phyloP scores from a whole-genome alignment of 768 basidiomycete genomes.

The Suillus americanus region DNA sequence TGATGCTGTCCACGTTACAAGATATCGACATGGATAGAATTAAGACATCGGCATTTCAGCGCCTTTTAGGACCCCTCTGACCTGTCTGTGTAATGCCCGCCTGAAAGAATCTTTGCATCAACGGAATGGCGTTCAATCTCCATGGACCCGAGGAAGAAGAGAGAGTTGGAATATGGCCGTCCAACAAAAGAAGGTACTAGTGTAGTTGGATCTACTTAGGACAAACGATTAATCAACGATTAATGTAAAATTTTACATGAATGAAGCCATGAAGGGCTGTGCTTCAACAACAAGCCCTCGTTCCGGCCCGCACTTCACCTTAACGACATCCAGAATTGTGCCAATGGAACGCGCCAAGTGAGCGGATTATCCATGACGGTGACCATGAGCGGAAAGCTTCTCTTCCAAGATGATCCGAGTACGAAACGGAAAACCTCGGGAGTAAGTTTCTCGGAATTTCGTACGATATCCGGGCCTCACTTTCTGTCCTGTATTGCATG shows the following conservation, averaged over 20 bases:
- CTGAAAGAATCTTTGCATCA: constrained; percentile 89
- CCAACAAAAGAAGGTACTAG: constrained; percentile 42
- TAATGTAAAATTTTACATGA: constrained; percentile 60
- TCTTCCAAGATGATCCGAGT: constrained; percentile 63
- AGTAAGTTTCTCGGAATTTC: constrained; percentile 68
- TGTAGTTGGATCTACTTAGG: constrained; percentile 10
- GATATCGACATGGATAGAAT: constrained; percentile 81
- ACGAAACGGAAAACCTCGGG: constrained; percentile 79
- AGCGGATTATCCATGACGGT: constrained; percentile 32
- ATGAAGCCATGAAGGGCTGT: constrained; percentile 74
- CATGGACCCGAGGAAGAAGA: constrained; percentile 71
- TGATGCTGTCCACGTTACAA: constrained; percentile 78
- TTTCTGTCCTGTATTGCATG: constrained; percentile 62
- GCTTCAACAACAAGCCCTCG: constrained; percentile 79
- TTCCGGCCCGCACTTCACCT: constrained; percentile 74
- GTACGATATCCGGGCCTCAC: constrained; percentile 83
- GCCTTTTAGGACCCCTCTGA: constrained; percentile 85
- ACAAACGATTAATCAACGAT: constrained; percentile 9
- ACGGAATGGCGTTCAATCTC: constrained; percentile 68
- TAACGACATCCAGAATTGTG: constrained; percentile 65
- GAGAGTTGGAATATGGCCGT: constrained; percentile 85
- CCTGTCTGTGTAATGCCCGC: constrained; percentile 66
- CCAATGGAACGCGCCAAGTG: constrained; percentile 73
- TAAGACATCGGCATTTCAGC: constrained; percentile 55
- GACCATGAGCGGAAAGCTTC: constrained; percentile 24